Evolutionary conservation across 2,329 filamentous ascomycete genomes (phyloP).

Genomic region (Zymoseptoria crescenta): DNA sequence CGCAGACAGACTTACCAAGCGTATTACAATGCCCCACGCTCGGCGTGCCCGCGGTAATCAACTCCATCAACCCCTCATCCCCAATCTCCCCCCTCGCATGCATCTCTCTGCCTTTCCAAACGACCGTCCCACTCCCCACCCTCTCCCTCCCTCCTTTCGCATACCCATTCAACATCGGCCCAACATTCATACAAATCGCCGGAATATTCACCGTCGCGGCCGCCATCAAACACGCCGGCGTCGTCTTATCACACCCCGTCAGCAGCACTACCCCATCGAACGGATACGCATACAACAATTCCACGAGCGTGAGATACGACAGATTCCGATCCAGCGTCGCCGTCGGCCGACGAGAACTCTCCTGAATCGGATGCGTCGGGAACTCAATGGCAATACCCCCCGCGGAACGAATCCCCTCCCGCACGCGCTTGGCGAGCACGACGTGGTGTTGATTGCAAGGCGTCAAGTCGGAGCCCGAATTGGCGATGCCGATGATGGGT

Average conservation of each 20-base stretch:
- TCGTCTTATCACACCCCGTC: conserved; percentile 28
- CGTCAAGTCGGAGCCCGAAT: conserved; percentile 25
- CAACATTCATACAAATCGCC: conserved; percentile 26
- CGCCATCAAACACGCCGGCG: conserved; percentile 26
- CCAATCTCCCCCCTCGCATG: conserved; percentile 24
- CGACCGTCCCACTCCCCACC: conserved; percentile 24
- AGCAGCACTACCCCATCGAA: conserved; percentile 26
- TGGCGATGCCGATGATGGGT: conserved; percentile 27
- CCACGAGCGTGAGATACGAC: conserved; percentile 24
- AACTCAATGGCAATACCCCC: conserved; percentile 28
- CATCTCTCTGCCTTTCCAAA: conserved; percentile 27
- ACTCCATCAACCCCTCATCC: conserved; percentile 21
- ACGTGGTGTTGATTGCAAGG: conserved; percentile 27
- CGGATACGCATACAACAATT: conserved; percentile 25
- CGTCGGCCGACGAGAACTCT: conserved; percentile 23
- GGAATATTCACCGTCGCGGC: conserved; percentile 27
- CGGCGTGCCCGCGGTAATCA: conserved; percentile 23
- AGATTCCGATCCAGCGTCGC: conserved; percentile 26
- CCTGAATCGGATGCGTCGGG: conserved; percentile 27
- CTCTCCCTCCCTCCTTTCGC: conserved; percentile 11
- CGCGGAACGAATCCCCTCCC: conserved; percentile 24
- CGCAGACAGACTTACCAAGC: conserved; percentile 14
- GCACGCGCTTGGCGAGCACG: conserved; percentile 22
- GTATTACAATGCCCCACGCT: conserved; percentile 28
- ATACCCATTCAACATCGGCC: conserved; percentile 28